Percentiles rank a stretch among this genome's conserved stretches.
phyloP scores from a whole-genome alignment of 345 rosid genomes.

The Pugionium cornutum region DNA sequence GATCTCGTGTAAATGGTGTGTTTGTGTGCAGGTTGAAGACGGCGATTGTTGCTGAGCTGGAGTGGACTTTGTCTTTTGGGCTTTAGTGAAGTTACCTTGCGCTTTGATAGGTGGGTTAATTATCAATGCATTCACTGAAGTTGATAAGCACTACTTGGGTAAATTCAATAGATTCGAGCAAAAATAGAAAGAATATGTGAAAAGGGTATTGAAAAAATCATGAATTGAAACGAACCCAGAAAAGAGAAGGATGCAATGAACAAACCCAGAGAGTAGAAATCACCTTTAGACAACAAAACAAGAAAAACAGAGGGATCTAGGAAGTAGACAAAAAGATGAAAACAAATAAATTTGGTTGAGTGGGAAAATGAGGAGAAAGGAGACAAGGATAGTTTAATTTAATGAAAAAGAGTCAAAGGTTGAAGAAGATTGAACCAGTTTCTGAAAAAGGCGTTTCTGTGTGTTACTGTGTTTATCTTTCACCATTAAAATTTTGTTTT shows the following conservation, averaged over 20 bases:
- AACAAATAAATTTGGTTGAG: constrained; percentile 4
- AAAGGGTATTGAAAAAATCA: constrained; percentile 26
- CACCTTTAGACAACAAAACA: not conserved
- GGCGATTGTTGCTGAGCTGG: no score
- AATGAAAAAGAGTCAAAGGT: constrained; percentile 31
- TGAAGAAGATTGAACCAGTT: not conserved
- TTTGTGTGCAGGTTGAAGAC: no score
- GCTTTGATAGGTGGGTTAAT: no score
- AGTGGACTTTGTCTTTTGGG: no score
- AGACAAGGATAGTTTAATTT: constrained; percentile 16
- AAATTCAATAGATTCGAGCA: not conserved
- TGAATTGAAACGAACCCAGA: constrained; percentile 23
- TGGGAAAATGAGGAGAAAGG: not conserved
- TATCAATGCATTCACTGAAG: not conserved
- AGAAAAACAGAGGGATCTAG: constrained; percentile 30
- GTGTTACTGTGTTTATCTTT: constrained; percentile 6
- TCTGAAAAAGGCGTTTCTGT: constrained; percentile 33
- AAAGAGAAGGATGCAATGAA: constrained; percentile 2
- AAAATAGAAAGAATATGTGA: constrained; percentile 5
- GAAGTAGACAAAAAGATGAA: not conserved
- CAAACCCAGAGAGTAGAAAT: not conserved
- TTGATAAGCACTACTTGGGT: constrained; percentile 10
- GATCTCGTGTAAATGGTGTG: no score
- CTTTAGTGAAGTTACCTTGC: no score
- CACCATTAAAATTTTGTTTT: constrained; percentile 24